Evolutionary conservation across 192 early-diverging fungal genomes (phyloP), one percentile per base, ranked within the genome.

Genomic region (Backusella morwellensis): DNA sequence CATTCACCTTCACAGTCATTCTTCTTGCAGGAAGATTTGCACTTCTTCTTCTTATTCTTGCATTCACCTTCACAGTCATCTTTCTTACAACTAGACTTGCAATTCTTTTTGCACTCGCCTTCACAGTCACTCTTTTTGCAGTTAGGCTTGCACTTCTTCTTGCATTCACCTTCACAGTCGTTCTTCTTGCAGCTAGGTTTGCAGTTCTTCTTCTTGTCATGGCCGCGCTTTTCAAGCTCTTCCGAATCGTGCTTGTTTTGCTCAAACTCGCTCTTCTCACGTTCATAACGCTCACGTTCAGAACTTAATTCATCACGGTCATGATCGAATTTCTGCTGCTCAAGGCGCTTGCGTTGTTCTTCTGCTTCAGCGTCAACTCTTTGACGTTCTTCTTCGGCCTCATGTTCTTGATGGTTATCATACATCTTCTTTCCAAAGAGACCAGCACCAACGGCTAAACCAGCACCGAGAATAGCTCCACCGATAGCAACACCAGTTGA

Each of bases 401-500:
- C 81, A 19, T 82, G 81, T 42, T 78, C 77, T 35, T 79, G 66
- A 8, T 81, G 59, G 17, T 88, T 76, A 21, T 72, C 72, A 23
- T 79, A 78, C 35, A 84, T 32, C 77, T 84, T 86, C 74, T 85
- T 80, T 54, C 83, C 86, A 21, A 84, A 38, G 14, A 86, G 59
- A 52, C 83, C 85, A 35, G 81, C 86, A 38, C 85, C 86, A 3
- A 85, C 17, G 35, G 83, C 85, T 5, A 88, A 63, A 40, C 81
- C 81, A 73, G 81, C 83, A 67, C 83, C 85, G 5, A 83, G 68
- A 29, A 81, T 47, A 17, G 81, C 86, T 14, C 78, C 71, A 47
- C 83, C 85, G 1, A 81, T 81, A 47, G 84, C 80, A 23, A 81
- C 26, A 29, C 78, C 83, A 12, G 34, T 66, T 6, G 78, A 81